These are phyloP conservation scores for Beauveria australis DNA, from an alignment of 2,329 filamentous ascomycete genomes.

Conservation along the genomic window DNA sequence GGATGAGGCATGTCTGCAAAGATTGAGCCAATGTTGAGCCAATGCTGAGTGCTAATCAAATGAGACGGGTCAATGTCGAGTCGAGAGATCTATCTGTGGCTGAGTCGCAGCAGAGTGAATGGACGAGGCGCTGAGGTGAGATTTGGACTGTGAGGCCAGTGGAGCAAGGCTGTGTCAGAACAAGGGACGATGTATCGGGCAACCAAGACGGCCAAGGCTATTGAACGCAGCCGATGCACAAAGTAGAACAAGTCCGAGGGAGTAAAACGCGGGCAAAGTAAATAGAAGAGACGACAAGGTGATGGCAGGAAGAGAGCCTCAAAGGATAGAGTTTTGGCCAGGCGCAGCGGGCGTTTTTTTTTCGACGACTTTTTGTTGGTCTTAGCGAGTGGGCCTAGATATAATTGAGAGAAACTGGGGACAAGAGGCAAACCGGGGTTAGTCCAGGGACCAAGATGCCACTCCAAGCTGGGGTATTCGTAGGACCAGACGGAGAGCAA, in stretches of 20 bases:
- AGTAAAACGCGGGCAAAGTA: neutral
- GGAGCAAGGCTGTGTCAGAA: neutral
- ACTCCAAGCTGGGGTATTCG: neutral
- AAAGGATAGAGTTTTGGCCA: constrained; percentile 5
- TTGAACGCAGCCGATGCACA: neutral
- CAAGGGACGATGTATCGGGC: neutral
- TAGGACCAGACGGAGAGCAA: neutral
- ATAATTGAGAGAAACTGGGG: neutral
- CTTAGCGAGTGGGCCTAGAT: constrained; percentile 1
- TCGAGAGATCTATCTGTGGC: neutral
- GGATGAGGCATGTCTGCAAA: constrained; percentile 29
- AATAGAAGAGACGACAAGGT: neutral
- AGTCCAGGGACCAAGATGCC: neutral
- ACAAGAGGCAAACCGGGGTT: constrained; percentile 1
- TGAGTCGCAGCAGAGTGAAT: neutral
- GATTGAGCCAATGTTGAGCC: no score
- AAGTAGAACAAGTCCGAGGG: neutral
- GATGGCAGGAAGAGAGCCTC: neutral
- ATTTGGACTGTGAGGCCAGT: neutral
- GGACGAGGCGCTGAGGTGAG: neutral
- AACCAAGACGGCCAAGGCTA: neutral
- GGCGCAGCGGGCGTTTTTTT: constrained; percentile 1
- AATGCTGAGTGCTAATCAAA: no score
- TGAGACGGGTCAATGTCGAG: neutral
- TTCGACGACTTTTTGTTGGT: constrained; percentile 8